phyloP scores from a whole-genome alignment of 805 yeast species.

The Ogataea allantospora region DNA sequence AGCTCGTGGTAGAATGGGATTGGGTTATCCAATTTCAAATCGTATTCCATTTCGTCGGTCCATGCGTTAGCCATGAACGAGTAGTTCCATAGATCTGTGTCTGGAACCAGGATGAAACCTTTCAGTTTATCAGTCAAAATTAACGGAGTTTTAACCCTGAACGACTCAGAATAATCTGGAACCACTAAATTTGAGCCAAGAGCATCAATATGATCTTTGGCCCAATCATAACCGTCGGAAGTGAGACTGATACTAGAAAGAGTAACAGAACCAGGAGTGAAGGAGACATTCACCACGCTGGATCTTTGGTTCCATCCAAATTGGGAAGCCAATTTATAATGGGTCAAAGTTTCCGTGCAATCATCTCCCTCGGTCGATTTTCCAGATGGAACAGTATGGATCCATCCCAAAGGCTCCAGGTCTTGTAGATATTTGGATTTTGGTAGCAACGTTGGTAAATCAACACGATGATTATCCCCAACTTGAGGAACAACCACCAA shows the following conservation, averaged over 20 bases:
- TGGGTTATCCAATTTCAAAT: constrained; percentile 75
- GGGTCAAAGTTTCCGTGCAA: constrained; percentile 68
- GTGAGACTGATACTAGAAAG: constrained; percentile 62
- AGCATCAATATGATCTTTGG: constrained; percentile 55
- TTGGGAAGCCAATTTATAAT: constrained; percentile 41
- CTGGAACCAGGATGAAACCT: constrained; percentile 88
- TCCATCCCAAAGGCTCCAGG: constrained; percentile 85
- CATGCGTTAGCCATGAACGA: constrained; percentile 85
- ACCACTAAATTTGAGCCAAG: constrained; percentile 61
- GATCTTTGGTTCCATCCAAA: constrained; percentile 42
- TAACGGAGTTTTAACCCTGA: constrained; percentile 63
- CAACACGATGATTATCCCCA: constrained; percentile 66
- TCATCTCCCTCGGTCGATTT: constrained; percentile 49
- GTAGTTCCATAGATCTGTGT: constrained; percentile 84
- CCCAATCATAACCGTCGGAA: constrained; percentile 78
- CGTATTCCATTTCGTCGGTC: constrained; percentile 58
- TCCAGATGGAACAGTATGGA: constrained; percentile 83
- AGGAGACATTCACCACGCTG: constrained; percentile 62
- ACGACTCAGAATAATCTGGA: constrained; percentile 61
- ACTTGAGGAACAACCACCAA: constrained; percentile 86
- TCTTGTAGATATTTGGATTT: constrained; percentile 45
- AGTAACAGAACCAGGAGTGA: constrained; percentile 83
- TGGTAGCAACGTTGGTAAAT: constrained; percentile 52
- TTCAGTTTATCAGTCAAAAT: constrained; percentile 68
- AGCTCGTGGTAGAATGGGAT: constrained; percentile 76